Base-by-base conservation (phyloP, 192 early-diverging fungal genomes). In the Coemansia sp. region DNA sequence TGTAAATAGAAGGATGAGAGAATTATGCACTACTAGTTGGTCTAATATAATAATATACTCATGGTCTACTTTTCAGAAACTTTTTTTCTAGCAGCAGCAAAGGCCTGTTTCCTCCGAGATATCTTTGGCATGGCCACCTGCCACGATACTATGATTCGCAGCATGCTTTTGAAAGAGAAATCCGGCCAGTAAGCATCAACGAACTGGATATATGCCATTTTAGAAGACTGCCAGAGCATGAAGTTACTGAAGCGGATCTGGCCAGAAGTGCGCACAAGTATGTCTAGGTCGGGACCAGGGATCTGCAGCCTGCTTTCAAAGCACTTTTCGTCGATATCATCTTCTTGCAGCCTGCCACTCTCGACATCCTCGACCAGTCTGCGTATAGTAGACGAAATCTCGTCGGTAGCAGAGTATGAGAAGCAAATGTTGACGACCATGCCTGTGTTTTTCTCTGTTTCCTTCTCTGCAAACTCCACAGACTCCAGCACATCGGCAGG, bases 231-330 rank as follows among this genome's bases (percentile, higher is more conserved):
- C 92, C 93, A 96, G 28, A 98, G 76, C 81, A 97, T 76, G 79
- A 92, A 99, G 73, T 98, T 96, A 67, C 92, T 94, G 51, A 99
- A 83, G 3, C 97, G 82, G 14, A 90, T 88, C 72, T 99, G 94
- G n/a, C 95, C 95, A 6, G 92, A 95, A 0, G 97, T 99, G 39
- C 97, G 85, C 46, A 99, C 84, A 35, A 96, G 68, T 16, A 98
- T 83, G 63, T 99, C 95, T 53, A 98, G 68, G 16, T 87, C 86
- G 3, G 89, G 58, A 67, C 75, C 39, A 81, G 93, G 63, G 77
- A 93, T 66, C 91, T 76, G 60, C 83, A 84, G 47, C 81, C 69
- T 51, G 78, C 83, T 39, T 88, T 73, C 28, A 83, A 65, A 29
- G 4, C 50, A 52, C 4, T 82, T 67, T 58, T 87, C 83, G 24